Percentiles rank a stretch among this genome's conserved stretches.
Conservation (phyloP, 257 asterid genomes). For the Solanum lycopersicoides region DNA sequence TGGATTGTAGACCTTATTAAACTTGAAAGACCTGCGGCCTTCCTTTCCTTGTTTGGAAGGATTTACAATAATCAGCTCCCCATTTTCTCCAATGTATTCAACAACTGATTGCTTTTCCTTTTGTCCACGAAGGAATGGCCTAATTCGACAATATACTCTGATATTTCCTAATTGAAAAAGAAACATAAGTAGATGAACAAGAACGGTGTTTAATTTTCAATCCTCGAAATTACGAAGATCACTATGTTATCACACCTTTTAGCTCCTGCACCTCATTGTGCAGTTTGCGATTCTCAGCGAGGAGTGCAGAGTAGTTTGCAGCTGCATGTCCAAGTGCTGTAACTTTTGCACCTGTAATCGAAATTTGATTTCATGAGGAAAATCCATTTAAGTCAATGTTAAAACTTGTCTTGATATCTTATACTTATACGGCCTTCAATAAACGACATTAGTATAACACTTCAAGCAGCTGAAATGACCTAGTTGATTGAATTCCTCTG, state of each 20-base stretch:
- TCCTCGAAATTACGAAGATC: not conserved
- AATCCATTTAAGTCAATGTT: not conserved
- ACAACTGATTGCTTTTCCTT: constrained; percentile 53
- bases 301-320: constrained; percentile 37
- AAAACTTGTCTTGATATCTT: not conserved
- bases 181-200: not conserved
- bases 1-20: constrained; percentile 46
- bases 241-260: constrained; percentile 41
- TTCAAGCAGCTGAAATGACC: not conserved
- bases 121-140: constrained; percentile 81
- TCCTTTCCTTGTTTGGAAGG: constrained; percentile 54
- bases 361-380: not conserved
- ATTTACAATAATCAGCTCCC: constrained; percentile 40
- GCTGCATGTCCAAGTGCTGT: constrained; percentile 43
- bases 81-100: constrained; percentile 75
- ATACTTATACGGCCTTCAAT: not conserved
- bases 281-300: constrained; percentile 56
- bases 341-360: constrained; percentile 34
- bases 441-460: not conserved
- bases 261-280: constrained; percentile 79
- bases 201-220: not conserved
- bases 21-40: constrained; percentile 34
- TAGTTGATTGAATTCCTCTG: constrained; percentile 36
- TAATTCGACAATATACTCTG: constrained; percentile 81
- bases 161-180: constrained; percentile 51